Percentiles rank a stretch among this genome's conserved stretches.
Evolutionary conservation across 371 early-diverging fungal genomes (phyloP).

Genomic region (Mucor sp.): DNA sequence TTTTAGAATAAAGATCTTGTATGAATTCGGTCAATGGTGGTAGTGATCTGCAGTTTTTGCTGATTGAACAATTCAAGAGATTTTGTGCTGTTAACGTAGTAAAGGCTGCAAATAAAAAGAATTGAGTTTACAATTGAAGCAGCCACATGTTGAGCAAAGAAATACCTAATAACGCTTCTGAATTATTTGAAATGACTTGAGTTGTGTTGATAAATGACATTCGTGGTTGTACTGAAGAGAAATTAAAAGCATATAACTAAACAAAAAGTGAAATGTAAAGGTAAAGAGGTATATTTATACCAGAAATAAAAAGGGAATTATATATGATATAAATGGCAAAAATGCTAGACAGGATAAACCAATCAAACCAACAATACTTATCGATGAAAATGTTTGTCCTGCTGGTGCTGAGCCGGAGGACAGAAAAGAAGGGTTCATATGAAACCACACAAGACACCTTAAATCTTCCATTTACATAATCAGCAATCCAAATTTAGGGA

Average conservation of each 20-base stretch:
- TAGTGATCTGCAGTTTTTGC: constrained; percentile 7
- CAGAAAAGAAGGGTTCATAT: neutral
- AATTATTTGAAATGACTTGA: constrained; percentile 20
- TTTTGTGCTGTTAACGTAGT: constrained; percentile 16
- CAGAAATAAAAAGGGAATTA: neutral
- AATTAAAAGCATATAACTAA: neutral
- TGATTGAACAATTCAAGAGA: constrained; percentile 13
- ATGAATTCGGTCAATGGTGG: constrained; percentile 21
- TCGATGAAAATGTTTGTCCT: constrained; percentile 2
- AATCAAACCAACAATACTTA: constrained; percentile 9
- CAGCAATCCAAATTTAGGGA: neutral
- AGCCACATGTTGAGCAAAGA: neutral
- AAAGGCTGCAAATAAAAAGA: constrained; percentile 9
- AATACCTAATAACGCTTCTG: constrained; percentile 21
- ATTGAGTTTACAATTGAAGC: neutral
- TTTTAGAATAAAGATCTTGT: constrained; percentile 4
- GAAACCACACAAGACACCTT: constrained; percentile 1
- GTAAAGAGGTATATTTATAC: neutral
- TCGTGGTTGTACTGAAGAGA: neutral
- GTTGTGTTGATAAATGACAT: constrained; percentile 13
- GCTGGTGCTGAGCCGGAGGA: neutral
- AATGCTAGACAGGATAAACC: constrained; percentile 15
- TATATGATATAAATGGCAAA: constrained; percentile 9
- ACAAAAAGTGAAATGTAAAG: neutral
- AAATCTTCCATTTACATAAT: neutral